These are phyloP conservation scores for Samsoniella hepiali DNA, from an alignment of 2,329 filamentous ascomycete genomes.

Conservation along the genomic window DNA sequence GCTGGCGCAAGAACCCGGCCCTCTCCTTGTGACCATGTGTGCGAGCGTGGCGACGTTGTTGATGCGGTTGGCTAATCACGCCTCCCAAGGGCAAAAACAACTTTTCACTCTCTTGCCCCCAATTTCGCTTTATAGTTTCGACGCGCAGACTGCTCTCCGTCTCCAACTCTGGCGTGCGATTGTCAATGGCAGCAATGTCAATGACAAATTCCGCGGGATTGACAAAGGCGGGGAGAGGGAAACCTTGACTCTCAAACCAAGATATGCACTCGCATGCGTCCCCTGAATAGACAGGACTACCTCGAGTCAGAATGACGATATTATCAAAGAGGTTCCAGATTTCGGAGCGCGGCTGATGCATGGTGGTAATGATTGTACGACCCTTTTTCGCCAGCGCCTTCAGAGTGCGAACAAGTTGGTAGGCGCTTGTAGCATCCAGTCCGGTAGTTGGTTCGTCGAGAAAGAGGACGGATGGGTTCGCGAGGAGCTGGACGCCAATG, in stretches of 20 bases:
- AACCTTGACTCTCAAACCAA: constrained; percentile 61
- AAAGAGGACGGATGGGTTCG: constrained; percentile 74
- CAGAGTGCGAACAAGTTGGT: constrained; percentile 67
- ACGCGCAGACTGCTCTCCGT: constrained; percentile 57
- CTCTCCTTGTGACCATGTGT: constrained; percentile 33
- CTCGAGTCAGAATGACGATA: constrained; percentile 64
- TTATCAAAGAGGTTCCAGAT: constrained; percentile 77
- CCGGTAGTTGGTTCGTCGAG: constrained; percentile 78
- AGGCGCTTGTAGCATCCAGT: constrained; percentile 73
- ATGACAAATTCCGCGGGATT: constrained; percentile 77
- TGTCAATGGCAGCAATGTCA: constrained; percentile 71
- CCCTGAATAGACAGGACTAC: constrained; percentile 67
- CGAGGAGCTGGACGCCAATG: constrained; percentile 74
- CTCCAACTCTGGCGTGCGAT: constrained; percentile 65
- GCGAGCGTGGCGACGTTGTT: constrained; percentile 12
- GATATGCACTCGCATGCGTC: constrained; percentile 53
- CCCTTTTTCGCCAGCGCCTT: constrained; percentile 66
- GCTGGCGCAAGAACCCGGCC: constrained; percentile 59
- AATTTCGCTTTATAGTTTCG: constrained; percentile 56
- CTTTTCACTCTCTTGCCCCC: constrained; percentile 44
- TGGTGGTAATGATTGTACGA: constrained; percentile 68
- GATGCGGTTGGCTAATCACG: constrained; percentile 6
- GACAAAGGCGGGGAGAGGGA: constrained; percentile 65
- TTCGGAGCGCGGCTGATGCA: constrained; percentile 75
- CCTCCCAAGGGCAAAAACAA: constrained; percentile 25